These are phyloP conservation scores for Naganishia vaughanmartiniae DNA, from an alignment of 768 basidiomycete species.

Conservation along the genomic window DNA sequence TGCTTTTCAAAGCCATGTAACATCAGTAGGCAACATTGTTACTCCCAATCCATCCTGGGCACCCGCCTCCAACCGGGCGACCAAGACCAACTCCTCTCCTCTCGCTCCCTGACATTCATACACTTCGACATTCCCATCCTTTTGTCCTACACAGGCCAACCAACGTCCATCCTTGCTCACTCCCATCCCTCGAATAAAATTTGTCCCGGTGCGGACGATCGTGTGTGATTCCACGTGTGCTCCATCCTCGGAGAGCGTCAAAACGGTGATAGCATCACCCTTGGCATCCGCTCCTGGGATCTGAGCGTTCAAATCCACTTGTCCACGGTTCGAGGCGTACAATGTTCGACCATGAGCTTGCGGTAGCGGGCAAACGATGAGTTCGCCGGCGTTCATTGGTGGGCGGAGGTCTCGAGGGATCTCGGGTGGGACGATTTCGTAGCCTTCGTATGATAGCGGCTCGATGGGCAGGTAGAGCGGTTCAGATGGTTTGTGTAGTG, in stretches of 20 bases:
- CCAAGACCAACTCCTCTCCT: slow-evolving; percentile 45
- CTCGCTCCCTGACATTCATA: slow-evolving; percentile 40
- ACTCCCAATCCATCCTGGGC: neutral
- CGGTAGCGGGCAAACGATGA: slow-evolving; percentile 37
- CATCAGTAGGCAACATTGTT: slow-evolving; percentile 26
- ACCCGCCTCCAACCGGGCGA: slow-evolving; percentile 41
- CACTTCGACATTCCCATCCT: slow-evolving; percentile 47
- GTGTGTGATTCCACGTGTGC: slow-evolving; percentile 37
- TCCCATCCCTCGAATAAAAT: slow-evolving; percentile 45
- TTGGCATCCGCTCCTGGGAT: slow-evolving; percentile 34
- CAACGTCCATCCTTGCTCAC: slow-evolving; percentile 49
- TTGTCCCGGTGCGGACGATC: slow-evolving; percentile 42
- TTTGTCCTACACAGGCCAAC: slow-evolving; percentile 45
- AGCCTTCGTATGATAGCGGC: slow-evolving; percentile 40
- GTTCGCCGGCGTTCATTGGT: slow-evolving; percentile 44
- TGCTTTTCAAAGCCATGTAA: slow-evolving; percentile 14
- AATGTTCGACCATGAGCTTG: slow-evolving; percentile 35
- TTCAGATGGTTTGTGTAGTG: neutral
- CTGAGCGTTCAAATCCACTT: slow-evolving; percentile 36
- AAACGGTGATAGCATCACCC: slow-evolving; percentile 47
- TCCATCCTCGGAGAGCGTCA: slow-evolving; percentile 41
- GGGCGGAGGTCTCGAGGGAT: slow-evolving; percentile 37
- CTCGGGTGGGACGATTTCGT: slow-evolving; percentile 39
- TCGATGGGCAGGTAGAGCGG: slow-evolving; percentile 32
- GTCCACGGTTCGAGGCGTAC: slow-evolving; percentile 48